Evolutionary conservation across 257 asterid species (phyloP), one percentile per base, ranked within the genome.

Genomic region (Jasminum sambac): DNA sequence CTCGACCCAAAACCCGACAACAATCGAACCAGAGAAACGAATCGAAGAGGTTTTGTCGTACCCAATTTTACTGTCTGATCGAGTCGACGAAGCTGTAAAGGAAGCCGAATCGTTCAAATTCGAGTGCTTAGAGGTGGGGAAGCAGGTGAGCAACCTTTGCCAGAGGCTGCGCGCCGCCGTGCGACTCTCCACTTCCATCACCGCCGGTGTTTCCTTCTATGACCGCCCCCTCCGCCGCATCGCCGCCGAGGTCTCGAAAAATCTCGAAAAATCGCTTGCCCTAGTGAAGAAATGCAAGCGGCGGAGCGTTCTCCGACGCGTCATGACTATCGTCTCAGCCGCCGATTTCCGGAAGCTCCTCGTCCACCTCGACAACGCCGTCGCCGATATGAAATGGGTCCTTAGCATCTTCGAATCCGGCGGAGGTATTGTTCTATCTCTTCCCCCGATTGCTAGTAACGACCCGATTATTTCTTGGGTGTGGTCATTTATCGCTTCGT

Each of bases 381-480:
- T 76, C 19, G 98, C 96, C 0, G 98, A 91, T 57, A 83, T 91
- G 88, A 72, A 57, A 23, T 91, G 98, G 96, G 78, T 88, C 48
- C 58, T 88, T 39, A 82, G 84, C 69, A 81, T 89, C 64, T 86
- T 71, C 50, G 94, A 91, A 63, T 68, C 81, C 19, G 87, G 84
- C 46, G 97, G 92, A 78, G 97, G 96, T 77, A 85, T 90, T 23
- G 76, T 69, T 11, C 88, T 91, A 12, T 77, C 91, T 4, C 75
- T 91, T 11, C 98, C 98, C 7, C 96, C 98, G 0, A 89, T 91
- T 68, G 96, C 94, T 19, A 87, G 95, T 72, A 89, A 87, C 64
- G 98, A 91, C 66, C 98, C 96, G 11, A 91, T 89, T 8, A 46
- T 91, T 62, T 84, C 94, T 8, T 89, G 95, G 96, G 90, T 88